A percentile compares a stretch with the other conserved stretches of the same genome.
These are phyloP conservation scores for Cinnamomum micranthum DNA, from an alignment of 164 flowering plant species.

Conservation along the genomic window DNA sequence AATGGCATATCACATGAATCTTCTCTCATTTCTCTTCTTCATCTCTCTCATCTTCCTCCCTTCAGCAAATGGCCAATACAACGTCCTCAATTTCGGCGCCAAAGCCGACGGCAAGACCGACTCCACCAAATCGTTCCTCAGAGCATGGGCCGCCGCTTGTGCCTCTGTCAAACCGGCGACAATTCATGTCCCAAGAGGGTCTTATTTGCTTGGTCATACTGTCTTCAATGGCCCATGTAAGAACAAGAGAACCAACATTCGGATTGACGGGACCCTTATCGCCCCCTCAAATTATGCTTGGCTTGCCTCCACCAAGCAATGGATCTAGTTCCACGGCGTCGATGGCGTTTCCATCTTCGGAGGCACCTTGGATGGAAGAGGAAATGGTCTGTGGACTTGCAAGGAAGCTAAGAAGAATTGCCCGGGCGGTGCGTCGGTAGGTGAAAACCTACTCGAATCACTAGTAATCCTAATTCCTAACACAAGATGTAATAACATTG, in stretches of 20 bases:
- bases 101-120: slow-evolving; percentile 20
- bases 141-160: slow-evolving; percentile 29
- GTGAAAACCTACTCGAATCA: background rate
- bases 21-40: slow-evolving; percentile 3
- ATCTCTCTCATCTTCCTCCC: background rate
- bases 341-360: slow-evolving; percentile 20
- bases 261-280: slow-evolving; percentile 23
- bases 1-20: slow-evolving; percentile 1
- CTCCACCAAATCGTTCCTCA: slow-evolving; percentile 15
- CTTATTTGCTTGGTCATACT: slow-evolving; percentile 17
- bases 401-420: slow-evolving; percentile 7
- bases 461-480: background rate
- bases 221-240: slow-evolving; percentile 26
- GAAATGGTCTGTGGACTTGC: slow-evolving; percentile 24
- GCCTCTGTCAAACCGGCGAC: slow-evolving; percentile 13
- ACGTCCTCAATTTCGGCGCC: slow-evolving; percentile 20
- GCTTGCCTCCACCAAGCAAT: slow-evolving; percentile 9
- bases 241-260: slow-evolving; percentile 8
- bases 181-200: slow-evolving; percentile 25
- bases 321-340: slow-evolving; percentile 22
- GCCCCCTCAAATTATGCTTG: slow-evolving; percentile 16
- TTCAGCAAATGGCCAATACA: slow-evolving; percentile 13
- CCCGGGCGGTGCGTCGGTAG: slow-evolving; percentile 26
- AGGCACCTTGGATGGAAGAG: slow-evolving; percentile 21
- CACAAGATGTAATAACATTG: too few species aligned